These are phyloP conservation scores for Magnaporthiopsis rhizophila DNA, from an alignment of 2,329 filamentous ascomycete genomes.

Conservation along the genomic window DNA sequence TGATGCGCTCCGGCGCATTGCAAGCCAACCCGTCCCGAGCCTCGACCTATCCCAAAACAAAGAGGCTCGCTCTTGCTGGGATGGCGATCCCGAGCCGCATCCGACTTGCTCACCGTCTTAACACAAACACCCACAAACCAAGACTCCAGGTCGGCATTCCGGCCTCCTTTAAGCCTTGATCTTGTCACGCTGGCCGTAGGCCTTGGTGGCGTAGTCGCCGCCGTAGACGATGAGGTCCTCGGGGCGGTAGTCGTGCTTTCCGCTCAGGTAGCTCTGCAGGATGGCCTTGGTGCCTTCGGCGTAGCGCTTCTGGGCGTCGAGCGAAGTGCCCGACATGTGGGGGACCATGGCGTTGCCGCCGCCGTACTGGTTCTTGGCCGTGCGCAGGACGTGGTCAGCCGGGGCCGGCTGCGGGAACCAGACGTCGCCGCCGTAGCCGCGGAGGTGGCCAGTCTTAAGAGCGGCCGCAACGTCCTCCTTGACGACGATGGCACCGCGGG, in stretches of 20 bases:
- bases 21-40: too few relatives aligned
- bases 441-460: conserved; percentile 83
- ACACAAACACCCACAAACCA: neutral
- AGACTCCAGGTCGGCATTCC: too few relatives aligned
- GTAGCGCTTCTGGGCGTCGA: conserved; percentile 93
- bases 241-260: conserved; percentile 77
- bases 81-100: too few relatives aligned
- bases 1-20: too few relatives aligned
- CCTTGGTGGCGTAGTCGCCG: conserved; percentile 92
- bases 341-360: conserved; percentile 98
- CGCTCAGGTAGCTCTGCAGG: conserved; percentile 82
- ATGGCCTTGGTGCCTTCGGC: conserved; percentile 84
- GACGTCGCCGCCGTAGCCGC: conserved; percentile 80
- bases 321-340: conserved; percentile 98
- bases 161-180: neutral
- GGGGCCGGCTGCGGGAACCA: conserved; percentile 98
- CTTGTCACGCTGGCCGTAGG: conserved; percentile 70
- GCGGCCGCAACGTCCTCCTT: conserved; percentile 98
- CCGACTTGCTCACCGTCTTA: neutral
- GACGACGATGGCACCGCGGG: conserved; percentile 96
- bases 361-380: conserved; percentile 88
- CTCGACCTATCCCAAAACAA: too few relatives aligned
- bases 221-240: conserved; percentile 85
- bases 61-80: too few relatives aligned
- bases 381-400: conserved; percentile 84